phyloP scores from a whole-genome alignment of 2,329 filamentous ascomycete genomes.

The Venturia aucupariae region DNA sequence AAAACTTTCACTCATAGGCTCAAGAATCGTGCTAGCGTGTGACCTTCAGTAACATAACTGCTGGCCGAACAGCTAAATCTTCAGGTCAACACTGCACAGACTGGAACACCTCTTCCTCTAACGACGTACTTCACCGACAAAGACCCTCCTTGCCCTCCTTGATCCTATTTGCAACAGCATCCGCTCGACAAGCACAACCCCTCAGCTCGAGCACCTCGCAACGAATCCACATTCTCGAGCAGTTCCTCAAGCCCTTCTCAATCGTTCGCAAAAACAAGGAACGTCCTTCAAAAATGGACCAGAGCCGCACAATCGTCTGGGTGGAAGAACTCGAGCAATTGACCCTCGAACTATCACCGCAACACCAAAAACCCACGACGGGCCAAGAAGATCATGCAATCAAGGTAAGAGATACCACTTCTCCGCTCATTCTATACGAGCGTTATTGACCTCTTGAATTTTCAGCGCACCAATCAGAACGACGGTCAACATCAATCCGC shows the following conservation, averaged over 20 bases:
- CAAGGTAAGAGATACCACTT: neutral
- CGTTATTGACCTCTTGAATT: neutral
- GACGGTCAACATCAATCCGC: neutral
- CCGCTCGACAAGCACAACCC: neutral
- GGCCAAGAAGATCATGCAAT: neutral
- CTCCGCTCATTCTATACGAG: neutral
- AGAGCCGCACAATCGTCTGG: neutral
- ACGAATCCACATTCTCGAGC: neutral
- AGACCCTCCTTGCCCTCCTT: neutral
- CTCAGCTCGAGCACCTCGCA: neutral
- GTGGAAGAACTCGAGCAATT: neutral
- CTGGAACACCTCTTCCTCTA: neutral
- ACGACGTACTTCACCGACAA: neutral
- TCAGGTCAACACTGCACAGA: neutral
- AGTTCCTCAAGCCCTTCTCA: neutral
- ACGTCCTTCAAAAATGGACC: neutral
- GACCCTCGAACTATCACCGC: neutral
- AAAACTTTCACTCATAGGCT: neutral
- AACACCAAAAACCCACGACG: neutral
- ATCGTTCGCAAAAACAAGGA: neutral
- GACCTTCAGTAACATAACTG: neutral
- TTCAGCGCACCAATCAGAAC: neutral
- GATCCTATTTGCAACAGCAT: neutral
- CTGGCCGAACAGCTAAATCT: neutral
- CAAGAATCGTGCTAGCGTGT: neutral